Evolutionary conservation across 2,329 filamentous ascomycete genomes (phyloP).

Genomic region (Bipolaris zeicola): DNA sequence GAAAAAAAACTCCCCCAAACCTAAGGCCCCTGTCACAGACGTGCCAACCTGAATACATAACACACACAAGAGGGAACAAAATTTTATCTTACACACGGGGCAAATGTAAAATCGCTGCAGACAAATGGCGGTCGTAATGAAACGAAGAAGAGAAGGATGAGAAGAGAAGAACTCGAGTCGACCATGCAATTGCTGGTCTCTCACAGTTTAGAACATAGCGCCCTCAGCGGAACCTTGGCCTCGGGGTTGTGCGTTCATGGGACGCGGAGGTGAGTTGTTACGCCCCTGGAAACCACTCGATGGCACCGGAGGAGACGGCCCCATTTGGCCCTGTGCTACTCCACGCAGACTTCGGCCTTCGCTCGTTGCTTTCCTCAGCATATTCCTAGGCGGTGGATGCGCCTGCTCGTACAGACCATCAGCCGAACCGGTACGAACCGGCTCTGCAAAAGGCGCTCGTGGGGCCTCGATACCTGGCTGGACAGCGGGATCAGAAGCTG

Average conservation of each 20-base stretch:
- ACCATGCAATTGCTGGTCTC: background rate
- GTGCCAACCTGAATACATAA: conserved; percentile 17
- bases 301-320: conserved; percentile 39
- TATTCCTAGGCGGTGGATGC: conserved; percentile 43
- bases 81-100: conserved; percentile 1
- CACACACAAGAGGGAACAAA: conserved; percentile 16
- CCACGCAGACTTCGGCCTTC: conserved; percentile 57
- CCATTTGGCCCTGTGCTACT: conserved; percentile 42
- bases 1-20: too few species aligned
- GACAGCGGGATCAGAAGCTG: conserved; percentile 45
- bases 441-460: conserved; percentile 38
- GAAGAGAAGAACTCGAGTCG: background rate
- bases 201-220: conserved; percentile 40
- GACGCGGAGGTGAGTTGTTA: conserved; percentile 37
- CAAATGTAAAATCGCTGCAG: conserved; percentile 8
- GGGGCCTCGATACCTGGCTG: conserved; percentile 42
- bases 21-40: conserved; percentile 26
- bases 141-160: background rate
- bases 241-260: too few species aligned
- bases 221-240: conserved; percentile 42
- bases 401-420: conserved; percentile 49
- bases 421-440: conserved; percentile 52
- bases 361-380: conserved; percentile 56
- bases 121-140: conserved; percentile 10
- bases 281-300: conserved; percentile 29